phyloP scores from a whole-genome alignment of 345 rosid species.

The Erysimum cheiranthoides region DNA sequence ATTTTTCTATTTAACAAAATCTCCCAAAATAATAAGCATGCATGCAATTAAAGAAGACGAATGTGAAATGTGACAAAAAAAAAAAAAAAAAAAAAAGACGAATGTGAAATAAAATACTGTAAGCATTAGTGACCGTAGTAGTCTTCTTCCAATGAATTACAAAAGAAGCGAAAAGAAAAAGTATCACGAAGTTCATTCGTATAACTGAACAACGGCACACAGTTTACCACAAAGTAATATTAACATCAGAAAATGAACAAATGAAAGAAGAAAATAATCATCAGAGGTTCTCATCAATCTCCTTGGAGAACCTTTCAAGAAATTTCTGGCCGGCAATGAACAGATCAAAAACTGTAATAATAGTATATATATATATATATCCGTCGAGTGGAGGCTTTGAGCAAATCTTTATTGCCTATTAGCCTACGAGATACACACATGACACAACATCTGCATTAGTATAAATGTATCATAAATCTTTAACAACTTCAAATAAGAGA shows the following conservation, averaged over 20 bases:
- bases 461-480: neutral
- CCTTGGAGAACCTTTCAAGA: conserved; percentile 21
- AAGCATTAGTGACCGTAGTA: neutral
- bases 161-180: neutral
- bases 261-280: conserved; percentile 9
- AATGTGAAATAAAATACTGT: neutral
- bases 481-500: neutral
- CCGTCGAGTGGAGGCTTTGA: conserved; percentile 5
- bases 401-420: conserved; percentile 38
- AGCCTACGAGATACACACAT: conserved; percentile 36
- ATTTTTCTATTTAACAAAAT: neutral
- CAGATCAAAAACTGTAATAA: conserved; percentile 17
- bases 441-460: neutral
- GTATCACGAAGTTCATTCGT: conserved; percentile 12
- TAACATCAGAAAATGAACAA: neutral
- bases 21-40: neutral
- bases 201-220: conserved; percentile 28
- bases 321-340: conserved; percentile 23
- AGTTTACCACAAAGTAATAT: conserved; percentile 5
- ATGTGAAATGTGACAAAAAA: no score
- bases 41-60: neutral
- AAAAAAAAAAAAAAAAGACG: no score
- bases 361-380: conserved; percentile 13
- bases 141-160: neutral
- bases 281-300: conserved; percentile 32